phyloP scores from a whole-genome alignment of 768 basidiomycete genomes.

The Mycena venus region DNA sequence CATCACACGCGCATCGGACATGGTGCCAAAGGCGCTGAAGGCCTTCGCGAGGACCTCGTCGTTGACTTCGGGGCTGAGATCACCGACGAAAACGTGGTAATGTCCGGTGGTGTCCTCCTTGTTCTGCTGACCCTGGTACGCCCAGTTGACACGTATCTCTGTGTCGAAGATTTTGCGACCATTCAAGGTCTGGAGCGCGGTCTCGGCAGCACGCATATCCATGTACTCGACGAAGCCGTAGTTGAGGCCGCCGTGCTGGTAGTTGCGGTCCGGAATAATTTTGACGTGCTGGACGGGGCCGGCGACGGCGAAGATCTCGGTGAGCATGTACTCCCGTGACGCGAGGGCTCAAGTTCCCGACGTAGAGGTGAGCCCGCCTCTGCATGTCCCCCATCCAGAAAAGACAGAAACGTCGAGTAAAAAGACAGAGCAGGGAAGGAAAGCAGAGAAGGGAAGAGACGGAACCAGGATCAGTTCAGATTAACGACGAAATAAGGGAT shows the following conservation, averaged over 20 bases:
- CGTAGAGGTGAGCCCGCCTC: slow-evolving; percentile 97
- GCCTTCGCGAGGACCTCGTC: slow-evolving; percentile 97
- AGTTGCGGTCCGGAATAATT: slow-evolving; percentile 99
- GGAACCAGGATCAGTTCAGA: slow-evolving; percentile 47
- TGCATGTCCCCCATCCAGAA: slow-evolving; percentile 49
- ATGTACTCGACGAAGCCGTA: slow-evolving; percentile 99
- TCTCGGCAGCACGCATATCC: slow-evolving; percentile 98
- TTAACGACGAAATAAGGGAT: slow-evolving; percentile 33
- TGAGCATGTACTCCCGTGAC: slow-evolving; percentile 99
- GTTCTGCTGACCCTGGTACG: slow-evolving; percentile 97
- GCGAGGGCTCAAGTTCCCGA: slow-evolving; percentile 96
- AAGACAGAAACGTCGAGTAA: slow-evolving; percentile 41
- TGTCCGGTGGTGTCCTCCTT: slow-evolving; percentile 99
- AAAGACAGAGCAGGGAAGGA: slow-evolving; percentile 36
- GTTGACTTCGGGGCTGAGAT: slow-evolving; percentile 98
- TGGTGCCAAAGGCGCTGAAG: slow-evolving; percentile 95
- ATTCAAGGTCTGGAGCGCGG: slow-evolving; percentile 97
- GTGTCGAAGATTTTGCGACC: slow-evolving; percentile 99
- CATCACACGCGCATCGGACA: slow-evolving; percentile 99
- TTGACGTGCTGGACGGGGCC: slow-evolving; percentile 99
- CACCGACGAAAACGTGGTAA: slow-evolving; percentile 99
- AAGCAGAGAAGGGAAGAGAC: too few species aligned
- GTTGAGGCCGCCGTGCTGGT: slow-evolving; percentile 98
- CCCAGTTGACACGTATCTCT: slow-evolving; percentile 99
- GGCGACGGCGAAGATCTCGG: slow-evolving; percentile 96